Evolutionary conservation across 23 red algal genomes (phyloP).

Genomic region (Gracilaria vermiculophylla): DNA sequence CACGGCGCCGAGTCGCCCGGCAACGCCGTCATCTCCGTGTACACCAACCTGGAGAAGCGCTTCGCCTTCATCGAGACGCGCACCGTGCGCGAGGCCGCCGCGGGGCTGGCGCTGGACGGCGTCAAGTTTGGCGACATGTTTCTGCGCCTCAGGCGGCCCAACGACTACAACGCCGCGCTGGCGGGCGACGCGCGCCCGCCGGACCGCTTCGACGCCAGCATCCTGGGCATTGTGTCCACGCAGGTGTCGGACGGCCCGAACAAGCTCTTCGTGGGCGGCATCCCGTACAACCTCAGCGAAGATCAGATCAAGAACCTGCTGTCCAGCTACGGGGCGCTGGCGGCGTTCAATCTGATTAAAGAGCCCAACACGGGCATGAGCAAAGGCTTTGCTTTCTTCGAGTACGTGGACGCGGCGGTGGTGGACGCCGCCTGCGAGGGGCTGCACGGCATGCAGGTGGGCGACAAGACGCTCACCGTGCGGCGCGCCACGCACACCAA

Average conservation of each 20-base stretch:
- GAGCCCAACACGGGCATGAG: constrained; percentile 87
- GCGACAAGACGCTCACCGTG: constrained; percentile 90
- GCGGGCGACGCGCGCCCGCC: constrained; percentile 41
- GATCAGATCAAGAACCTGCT: constrained; percentile 88
- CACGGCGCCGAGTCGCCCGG: constrained; percentile 60
- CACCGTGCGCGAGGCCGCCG: constrained; percentile 72
- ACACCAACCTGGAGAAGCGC: constrained; percentile 89
- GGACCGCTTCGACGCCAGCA: constrained; percentile 58
- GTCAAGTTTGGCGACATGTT: constrained; percentile 81
- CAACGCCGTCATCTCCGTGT: constrained; percentile 79
- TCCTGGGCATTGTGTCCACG: constrained; percentile 90
- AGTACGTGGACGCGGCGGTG: constrained; percentile 72
- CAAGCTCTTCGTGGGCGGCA: constrained; percentile 92
- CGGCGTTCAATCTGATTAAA: constrained; percentile 93
- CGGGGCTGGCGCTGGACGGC: constrained; percentile 80
- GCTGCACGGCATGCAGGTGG: constrained; percentile 81
- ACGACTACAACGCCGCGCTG: constrained; percentile 68
- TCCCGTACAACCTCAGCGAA: constrained; percentile 87
- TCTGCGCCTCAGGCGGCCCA: constrained; percentile 81
- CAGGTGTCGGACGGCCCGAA: constrained; percentile 87
- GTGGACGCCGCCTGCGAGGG: constrained; percentile 75
- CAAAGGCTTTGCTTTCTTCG: constrained; percentile 95
- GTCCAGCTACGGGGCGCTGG: constrained; percentile 67
- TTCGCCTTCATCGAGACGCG: constrained; percentile 95
- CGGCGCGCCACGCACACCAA: constrained; percentile 52